Conservation (phyloP, 305 asterid genomes). For the Fraxinus albicans region DNA sequence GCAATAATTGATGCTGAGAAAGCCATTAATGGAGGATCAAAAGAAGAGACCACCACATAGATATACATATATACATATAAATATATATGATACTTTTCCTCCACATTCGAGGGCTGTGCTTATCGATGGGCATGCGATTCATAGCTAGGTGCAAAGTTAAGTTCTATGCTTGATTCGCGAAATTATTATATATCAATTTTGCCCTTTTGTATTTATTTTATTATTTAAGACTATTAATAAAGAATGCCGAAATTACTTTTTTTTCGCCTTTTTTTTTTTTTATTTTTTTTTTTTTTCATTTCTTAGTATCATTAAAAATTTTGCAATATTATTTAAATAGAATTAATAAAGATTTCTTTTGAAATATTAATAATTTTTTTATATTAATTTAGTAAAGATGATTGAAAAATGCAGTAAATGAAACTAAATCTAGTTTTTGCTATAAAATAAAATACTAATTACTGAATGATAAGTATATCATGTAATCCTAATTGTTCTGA, state of each 20-base stretch:
- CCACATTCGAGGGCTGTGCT: background rate
- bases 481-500: background rate
- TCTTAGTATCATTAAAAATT: background rate
- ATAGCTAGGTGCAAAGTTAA: background rate
- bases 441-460: too few relatives aligned
- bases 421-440: background rate
- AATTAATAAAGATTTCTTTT: background rate
- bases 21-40: constrained; percentile 24
- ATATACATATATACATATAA: background rate
- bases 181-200: background rate
- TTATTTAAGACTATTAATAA: background rate
- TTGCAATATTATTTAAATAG: background rate
- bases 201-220: background rate
- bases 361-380: too few relatives aligned
- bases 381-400: too few relatives aligned
- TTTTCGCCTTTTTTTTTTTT: too few relatives aligned
- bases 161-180: background rate
- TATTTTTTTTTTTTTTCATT: too few relatives aligned
- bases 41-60: constrained; percentile 19
- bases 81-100: background rate
- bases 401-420: background rate
- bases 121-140: background rate
- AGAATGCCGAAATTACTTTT: background rate
- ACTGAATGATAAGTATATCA: background rate
- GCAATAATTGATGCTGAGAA: constrained; percentile 40